phyloP scores from a whole-genome alignment of 192 early-diverging fungal genomes.

The Coemansia aciculifera region DNA sequence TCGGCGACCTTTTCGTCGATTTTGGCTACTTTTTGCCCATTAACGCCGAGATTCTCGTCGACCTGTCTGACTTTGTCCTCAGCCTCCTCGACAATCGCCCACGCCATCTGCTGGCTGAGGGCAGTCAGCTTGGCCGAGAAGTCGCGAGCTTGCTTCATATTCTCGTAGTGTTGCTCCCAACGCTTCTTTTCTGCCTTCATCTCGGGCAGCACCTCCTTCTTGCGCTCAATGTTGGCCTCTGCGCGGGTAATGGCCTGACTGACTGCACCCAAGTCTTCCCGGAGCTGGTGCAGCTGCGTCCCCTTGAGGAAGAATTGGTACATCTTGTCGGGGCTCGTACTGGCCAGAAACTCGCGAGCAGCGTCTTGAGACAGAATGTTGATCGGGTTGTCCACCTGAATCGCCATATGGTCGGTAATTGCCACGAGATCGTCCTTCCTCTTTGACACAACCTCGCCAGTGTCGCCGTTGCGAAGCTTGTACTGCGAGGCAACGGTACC shows the following conservation, averaged over 20 bases:
- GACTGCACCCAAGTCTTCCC: constrained; percentile 67
- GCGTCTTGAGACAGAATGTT: constrained; percentile 92
- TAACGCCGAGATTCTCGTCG: constrained; percentile 33
- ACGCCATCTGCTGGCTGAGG: constrained; percentile 72
- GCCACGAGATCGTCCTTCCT: constrained; percentile 80
- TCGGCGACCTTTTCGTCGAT: constrained; percentile 58
- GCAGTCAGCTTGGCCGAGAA: constrained; percentile 57
- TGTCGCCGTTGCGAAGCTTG: constrained; percentile 71
- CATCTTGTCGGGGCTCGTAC: constrained; percentile 80
- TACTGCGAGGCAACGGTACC: constrained; percentile 56
- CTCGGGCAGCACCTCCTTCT: constrained; percentile 68
- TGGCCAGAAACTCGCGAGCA: constrained; percentile 84
- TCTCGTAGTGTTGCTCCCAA: constrained; percentile 67
- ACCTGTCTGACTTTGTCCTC: constrained; percentile 51
- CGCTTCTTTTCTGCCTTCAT: constrained; percentile 66
- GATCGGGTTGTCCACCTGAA: constrained; percentile 92
- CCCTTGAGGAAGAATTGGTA: constrained; percentile 91
- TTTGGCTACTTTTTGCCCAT: constrained; percentile 26
- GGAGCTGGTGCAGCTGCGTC: constrained; percentile 79
- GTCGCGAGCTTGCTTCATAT: constrained; percentile 63
- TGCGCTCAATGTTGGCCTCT: constrained; percentile 54
- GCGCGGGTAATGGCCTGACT: constrained; percentile 57
- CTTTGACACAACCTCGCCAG: constrained; percentile 67
- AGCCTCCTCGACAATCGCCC: constrained; percentile 64
- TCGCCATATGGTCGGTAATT: constrained; percentile 86